A percentile compares a stretch with the other conserved stretches of the same genome.
Evolutionary conservation across 257 asterid species (phyloP).

Genomic region (Penstemon barbatus): DNA sequence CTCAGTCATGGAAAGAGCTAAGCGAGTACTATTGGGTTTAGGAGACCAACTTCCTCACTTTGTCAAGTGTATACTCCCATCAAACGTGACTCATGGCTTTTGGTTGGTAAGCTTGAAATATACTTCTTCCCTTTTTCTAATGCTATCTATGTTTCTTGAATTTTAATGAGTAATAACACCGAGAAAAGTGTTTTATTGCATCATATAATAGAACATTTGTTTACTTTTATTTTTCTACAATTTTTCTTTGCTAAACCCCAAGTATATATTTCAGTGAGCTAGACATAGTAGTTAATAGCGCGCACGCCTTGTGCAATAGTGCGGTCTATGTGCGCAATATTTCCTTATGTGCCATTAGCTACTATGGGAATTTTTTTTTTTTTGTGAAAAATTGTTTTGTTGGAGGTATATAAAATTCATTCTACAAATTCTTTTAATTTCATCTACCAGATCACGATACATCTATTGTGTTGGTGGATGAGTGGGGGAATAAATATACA

Average conservation of each 20-base stretch:
- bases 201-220: not conserved
- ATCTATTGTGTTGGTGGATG: constrained; percentile 66
- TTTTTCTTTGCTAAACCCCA: too few relatives aligned
- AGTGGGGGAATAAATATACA: constrained; percentile 74
- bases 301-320: too few relatives aligned
- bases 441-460: constrained; percentile 66
- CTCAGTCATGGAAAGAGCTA: constrained; percentile 70
- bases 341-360: too few relatives aligned
- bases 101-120: constrained; percentile 67
- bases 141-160: too few relatives aligned
- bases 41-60: constrained; percentile 57
- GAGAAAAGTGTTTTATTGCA: too few relatives aligned
- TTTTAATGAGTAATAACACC: too few relatives aligned
- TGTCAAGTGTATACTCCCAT: constrained; percentile 82
- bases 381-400: too few relatives aligned
- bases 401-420: not conserved
- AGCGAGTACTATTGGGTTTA: constrained; percentile 40
- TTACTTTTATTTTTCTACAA: not conserved
- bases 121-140: not conserved
- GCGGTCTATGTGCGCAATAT: too few relatives aligned
- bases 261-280: too few relatives aligned
- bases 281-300: too few relatives aligned
- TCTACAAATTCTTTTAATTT: constrained; percentile 24
- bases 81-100: constrained; percentile 88
- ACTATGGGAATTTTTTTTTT: too few relatives aligned